Percentiles rank a stretch among this genome's conserved stretches.
Conservation (phyloP, 371 early-diverging fungal species). For the Mortierella sp. region DNA sequence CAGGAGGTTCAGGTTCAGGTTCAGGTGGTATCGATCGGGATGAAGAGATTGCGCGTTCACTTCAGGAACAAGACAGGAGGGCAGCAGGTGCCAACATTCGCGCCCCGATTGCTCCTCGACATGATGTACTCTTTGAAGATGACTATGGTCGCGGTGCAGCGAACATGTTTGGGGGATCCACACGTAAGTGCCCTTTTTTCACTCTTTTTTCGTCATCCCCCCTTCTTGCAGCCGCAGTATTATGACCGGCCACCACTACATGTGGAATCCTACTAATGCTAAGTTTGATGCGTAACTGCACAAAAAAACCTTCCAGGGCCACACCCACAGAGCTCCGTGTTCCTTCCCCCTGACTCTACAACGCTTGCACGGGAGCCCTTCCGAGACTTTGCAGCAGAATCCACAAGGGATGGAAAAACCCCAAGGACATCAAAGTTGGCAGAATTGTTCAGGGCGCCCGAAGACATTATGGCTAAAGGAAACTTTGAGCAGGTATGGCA, state of each 20-base stretch:
- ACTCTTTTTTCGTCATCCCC: neutral
- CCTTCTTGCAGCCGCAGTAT: no score
- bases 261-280: no score
- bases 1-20: no score
- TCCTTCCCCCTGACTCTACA: constrained; percentile 56
- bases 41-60: constrained; percentile 63
- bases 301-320: constrained; percentile 8
- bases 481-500: constrained; percentile 74
- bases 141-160: constrained; percentile 32
- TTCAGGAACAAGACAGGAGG: constrained; percentile 58
- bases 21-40: constrained; percentile 54
- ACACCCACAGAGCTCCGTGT: constrained; percentile 38
- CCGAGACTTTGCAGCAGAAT: constrained; percentile 57
- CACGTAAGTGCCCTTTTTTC: constrained; percentile 25
- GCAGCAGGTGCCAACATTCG: constrained; percentile 60
- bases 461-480: constrained; percentile 86
- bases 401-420: constrained; percentile 51
- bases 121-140: constrained; percentile 76
- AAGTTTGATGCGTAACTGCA: no score
- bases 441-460: constrained; percentile 87
- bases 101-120: constrained; percentile 82
- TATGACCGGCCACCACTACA: no score
- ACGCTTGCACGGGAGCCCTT: constrained; percentile 53
- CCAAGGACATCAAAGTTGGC: constrained; percentile 67
- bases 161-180: constrained; percentile 21